phyloP scores from a whole-genome alignment of 2,329 filamentous ascomycete species.

The Alternaria incomplexa region DNA sequence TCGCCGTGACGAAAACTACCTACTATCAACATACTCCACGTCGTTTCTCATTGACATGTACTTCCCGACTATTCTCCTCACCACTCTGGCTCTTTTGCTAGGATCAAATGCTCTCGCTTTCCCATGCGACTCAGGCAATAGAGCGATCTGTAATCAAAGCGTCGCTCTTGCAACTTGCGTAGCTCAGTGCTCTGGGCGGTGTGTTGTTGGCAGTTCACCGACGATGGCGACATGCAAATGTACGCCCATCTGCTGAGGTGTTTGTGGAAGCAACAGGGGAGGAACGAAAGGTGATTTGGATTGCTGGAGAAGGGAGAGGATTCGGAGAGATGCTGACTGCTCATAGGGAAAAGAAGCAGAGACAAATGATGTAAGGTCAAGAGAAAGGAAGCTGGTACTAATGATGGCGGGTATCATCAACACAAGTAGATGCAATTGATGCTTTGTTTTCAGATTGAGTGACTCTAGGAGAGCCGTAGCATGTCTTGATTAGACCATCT shows the following conservation, averaged over 20 bases:
- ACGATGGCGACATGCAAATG: background rate
- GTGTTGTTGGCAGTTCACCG: background rate
- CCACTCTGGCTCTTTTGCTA: accelerated
- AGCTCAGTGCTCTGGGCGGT: background rate
- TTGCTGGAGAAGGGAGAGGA: background rate
- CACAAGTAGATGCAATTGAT: background rate
- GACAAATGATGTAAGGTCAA: background rate
- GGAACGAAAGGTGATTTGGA: background rate
- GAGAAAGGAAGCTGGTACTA: background rate
- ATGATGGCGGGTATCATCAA: background rate
- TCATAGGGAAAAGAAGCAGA: background rate
- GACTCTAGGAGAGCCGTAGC: background rate
- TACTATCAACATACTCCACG: too few species aligned
- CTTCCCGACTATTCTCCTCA: background rate
- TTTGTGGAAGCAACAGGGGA: background rate
- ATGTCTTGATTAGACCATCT: background rate
- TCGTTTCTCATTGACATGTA: background rate
- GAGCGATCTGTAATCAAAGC: background rate
- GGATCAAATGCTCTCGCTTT: background rate
- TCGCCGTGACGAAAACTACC: too few species aligned
- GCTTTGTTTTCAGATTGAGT: background rate
- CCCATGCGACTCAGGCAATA: background rate
- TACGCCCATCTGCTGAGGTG: background rate
- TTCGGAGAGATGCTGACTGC: background rate
- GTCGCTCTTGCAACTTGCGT: background rate